A percentile compares a stretch with the other conserved stretches of the same genome.
Conservation (phyloP, 2,329 filamentous ascomycete species). For the Parastagonospora avenae region DNA sequence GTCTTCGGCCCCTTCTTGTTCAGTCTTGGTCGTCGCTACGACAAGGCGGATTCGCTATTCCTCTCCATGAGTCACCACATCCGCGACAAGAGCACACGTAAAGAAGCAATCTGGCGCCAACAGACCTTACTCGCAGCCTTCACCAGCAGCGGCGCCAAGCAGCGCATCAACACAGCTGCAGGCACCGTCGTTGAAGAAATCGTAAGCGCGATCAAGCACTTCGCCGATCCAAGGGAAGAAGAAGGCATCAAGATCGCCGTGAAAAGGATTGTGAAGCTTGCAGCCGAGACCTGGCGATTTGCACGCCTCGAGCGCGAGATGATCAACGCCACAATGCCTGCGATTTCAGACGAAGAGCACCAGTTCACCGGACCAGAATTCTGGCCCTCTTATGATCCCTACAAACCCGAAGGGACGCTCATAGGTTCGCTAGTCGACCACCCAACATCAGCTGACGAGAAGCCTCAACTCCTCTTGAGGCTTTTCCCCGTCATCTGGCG, state of each 20-base stretch:
- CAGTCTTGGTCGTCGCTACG: conserved; percentile 58
- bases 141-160: conserved; percentile 61
- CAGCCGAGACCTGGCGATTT: conserved; percentile 64
- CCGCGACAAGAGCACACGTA: conserved; percentile 60
- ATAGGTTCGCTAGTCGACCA: conserved; percentile 35
- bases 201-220: conserved; percentile 59
- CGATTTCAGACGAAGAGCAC: conserved; percentile 39
- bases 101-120: conserved; percentile 63
- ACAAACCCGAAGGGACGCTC: conserved; percentile 39
- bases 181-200: conserved; percentile 63
- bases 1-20: conserved; percentile 65
- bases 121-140: conserved; percentile 64
- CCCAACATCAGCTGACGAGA: conserved; percentile 28
- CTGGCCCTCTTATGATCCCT: conserved; percentile 41
- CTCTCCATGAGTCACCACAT: conserved; percentile 61
- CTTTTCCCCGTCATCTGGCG: conserved; percentile 59
- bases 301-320: conserved; percentile 62
- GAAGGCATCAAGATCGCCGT: conserved; percentile 58
- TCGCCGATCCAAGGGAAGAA: conserved; percentile 57
- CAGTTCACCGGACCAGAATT: conserved; percentile 37
- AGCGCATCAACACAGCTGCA: conserved; percentile 61
- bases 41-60: conserved; percentile 62
- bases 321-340: conserved; percentile 58
- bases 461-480: conserved; percentile 54
- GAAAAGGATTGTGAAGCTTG: conserved; percentile 62